A percentile compares a stretch with the other conserved stretches of the same genome.
Evolutionary conservation across 805 yeast genomes (phyloP).

Genomic region (Clavispora asparagi): DNA sequence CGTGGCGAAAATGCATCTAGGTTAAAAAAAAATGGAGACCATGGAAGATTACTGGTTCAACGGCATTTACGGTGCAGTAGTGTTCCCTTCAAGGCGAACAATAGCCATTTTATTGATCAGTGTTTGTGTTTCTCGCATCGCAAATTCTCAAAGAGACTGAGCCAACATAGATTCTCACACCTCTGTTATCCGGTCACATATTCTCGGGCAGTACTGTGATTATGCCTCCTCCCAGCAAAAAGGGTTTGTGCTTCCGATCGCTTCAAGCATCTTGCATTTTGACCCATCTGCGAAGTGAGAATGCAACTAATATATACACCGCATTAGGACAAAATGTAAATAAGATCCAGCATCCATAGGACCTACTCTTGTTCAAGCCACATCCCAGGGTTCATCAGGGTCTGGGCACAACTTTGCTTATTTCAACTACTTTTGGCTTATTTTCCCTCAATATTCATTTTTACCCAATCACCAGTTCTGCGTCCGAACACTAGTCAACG

Average conservation of each 20-base stretch:
- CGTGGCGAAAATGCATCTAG: no score
- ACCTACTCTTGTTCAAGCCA: neutral
- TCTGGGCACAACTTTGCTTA: neutral
- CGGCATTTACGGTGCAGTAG: no score
- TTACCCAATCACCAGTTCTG: neutral
- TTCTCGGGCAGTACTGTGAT: no score
- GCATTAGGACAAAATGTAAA: neutral
- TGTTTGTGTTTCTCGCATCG: no score
- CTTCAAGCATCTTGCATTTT: neutral
- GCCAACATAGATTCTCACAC: no score
- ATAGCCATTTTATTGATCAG: no score
- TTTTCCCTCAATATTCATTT: neutral
- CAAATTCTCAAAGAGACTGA: no score
- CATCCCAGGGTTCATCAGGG: neutral
- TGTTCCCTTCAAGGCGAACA: no score
- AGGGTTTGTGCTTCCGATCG: neutral
- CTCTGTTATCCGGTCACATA: no score
- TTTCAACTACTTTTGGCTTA: neutral
- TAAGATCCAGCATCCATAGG: neutral
- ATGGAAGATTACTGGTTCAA: no score
- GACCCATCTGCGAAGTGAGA: neutral
- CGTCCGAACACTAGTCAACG: neutral
- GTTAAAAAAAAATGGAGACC: no score
- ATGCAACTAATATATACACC: neutral
- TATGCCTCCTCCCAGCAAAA: neutral